phyloP scores from a whole-genome alignment of 2,329 filamentous ascomycete genomes.

The Microdochium trichocladiopsis region DNA sequence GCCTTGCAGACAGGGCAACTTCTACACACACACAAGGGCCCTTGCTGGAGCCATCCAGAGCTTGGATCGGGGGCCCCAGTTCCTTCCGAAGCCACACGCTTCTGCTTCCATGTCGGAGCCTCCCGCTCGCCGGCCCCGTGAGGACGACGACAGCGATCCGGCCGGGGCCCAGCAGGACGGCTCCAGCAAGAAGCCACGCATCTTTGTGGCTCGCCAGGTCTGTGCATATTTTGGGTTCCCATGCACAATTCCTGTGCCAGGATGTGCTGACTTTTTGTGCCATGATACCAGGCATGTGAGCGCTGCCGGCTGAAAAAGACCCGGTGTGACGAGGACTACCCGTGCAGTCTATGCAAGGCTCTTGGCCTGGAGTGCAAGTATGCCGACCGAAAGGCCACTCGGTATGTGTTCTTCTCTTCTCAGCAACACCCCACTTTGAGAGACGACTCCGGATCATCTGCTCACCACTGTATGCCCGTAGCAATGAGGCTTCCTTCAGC shows the following conservation, averaged over 20 bases:
- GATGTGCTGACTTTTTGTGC: background rate
- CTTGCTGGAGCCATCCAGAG: too few relatives aligned
- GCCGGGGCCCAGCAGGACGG: background rate
- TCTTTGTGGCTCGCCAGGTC: background rate
- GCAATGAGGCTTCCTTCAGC: conserved; percentile 44
- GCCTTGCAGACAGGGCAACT: too few relatives aligned
- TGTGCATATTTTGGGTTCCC: background rate
- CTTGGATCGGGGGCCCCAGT: too few relatives aligned
- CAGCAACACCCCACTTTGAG: too few relatives aligned
- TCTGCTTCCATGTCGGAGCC: background rate
- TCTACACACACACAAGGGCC: too few relatives aligned
- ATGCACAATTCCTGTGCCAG: too few relatives aligned
- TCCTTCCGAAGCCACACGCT: background rate
- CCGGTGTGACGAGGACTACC: conserved; percentile 45
- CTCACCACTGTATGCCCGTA: conserved; percentile 10
- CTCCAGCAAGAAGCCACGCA: background rate
- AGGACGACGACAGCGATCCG: background rate
- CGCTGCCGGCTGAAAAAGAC: conserved; percentile 45
- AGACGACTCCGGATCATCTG: background rate
- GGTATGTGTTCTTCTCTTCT: conserved; percentile 24
- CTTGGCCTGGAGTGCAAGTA: conserved; percentile 42
- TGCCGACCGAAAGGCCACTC: conserved; percentile 43
- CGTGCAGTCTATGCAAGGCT: conserved; percentile 42
- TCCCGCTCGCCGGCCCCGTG: background rate
- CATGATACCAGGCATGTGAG: conserved; percentile 37